phyloP scores from a whole-genome alignment of 352 stramenopile genomes.

The Phytopythium delawarense region DNA sequence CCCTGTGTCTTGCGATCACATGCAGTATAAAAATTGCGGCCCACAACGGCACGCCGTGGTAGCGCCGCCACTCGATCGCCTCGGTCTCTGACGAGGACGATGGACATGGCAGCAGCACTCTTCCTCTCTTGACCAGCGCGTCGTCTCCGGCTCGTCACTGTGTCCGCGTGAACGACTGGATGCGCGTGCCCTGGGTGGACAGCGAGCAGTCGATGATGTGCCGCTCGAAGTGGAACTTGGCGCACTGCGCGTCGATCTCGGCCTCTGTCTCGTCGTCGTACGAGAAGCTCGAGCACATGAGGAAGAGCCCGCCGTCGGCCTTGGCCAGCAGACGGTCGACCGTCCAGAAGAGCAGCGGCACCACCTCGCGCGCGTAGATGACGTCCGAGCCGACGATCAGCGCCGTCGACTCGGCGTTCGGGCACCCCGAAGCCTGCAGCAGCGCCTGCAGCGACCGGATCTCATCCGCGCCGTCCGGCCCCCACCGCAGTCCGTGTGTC shows the following conservation, averaged over 20 bases:
- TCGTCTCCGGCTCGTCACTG: conserved; percentile 8
- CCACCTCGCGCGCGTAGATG: conserved; percentile 70
- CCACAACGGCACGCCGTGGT: neutral
- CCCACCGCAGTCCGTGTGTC: conserved; percentile 65
- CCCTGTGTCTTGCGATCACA: neutral
- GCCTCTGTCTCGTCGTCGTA: conserved; percentile 71
- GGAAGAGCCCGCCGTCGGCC: conserved; percentile 23
- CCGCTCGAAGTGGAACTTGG: conserved; percentile 38
- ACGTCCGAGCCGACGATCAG: conserved; percentile 76
- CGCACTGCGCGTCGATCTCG: conserved; percentile 61
- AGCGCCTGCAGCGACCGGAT: conserved; percentile 37
- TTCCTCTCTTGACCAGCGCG: neutral
- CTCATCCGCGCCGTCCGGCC: conserved; percentile 49
- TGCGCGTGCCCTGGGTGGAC: conserved; percentile 34
- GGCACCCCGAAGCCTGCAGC: conserved; percentile 8
- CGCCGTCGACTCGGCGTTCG: conserved; percentile 16
- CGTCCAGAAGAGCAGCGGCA: conserved; percentile 72
- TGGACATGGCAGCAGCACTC: neutral
- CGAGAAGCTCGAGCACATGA: conserved; percentile 74
- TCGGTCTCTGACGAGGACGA: neutral
- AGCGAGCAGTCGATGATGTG: conserved; percentile 46
- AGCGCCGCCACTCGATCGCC: neutral
- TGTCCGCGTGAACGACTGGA: conserved; percentile 49
- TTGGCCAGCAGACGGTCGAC: conserved; percentile 47
- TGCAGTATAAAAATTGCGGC: neutral